phyloP scores from a whole-genome alignment of 2,329 filamentous ascomycete genomes.

The Penicillium sp. region DNA sequence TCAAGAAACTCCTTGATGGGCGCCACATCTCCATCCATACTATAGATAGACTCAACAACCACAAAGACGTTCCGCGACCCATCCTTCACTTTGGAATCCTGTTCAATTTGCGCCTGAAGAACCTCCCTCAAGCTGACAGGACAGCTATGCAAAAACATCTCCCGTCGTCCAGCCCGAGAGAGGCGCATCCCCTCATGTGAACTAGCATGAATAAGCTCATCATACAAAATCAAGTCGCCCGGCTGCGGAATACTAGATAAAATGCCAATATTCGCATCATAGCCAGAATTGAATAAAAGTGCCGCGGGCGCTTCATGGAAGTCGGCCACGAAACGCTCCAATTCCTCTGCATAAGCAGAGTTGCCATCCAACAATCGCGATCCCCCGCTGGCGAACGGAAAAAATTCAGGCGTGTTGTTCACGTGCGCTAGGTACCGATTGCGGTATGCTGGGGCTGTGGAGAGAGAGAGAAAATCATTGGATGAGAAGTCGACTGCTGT shows the following conservation, averaged over 20 bases:
- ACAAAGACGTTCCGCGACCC: constrained; percentile 61
- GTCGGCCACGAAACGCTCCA: constrained; percentile 58
- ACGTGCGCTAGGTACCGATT: constrained; percentile 51
- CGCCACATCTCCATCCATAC: constrained; percentile 78
- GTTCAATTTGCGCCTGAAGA: constrained; percentile 31
- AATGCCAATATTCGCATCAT: constrained; percentile 66
- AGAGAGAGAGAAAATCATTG: constrained; percentile 65
- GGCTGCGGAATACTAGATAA: constrained; percentile 61
- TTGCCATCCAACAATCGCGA: constrained; percentile 68
- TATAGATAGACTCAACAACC: constrained; percentile 72
- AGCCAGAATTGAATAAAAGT: constrained; percentile 65
- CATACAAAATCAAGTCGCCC: constrained; percentile 67
- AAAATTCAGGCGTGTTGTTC: constrained; percentile 30
- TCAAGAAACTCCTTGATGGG: constrained; percentile 62
- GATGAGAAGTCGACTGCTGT: constrained; percentile 60
- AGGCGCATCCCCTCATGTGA: constrained; percentile 74
- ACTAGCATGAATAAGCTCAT: constrained; percentile 75
- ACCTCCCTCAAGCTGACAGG: constrained; percentile 37
- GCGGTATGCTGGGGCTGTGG: constrained; percentile 49
- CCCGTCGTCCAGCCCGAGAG: constrained; percentile 53
- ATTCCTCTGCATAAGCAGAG: constrained; percentile 57
- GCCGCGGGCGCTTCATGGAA: constrained; percentile 62
- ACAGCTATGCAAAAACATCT: constrained; percentile 52
- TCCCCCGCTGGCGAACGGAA: constrained; percentile 57
- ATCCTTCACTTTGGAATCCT: constrained; percentile 31